These are phyloP conservation scores for Citrus australasica DNA, from an alignment of 345 rosid species.

Conservation along the genomic window DNA sequence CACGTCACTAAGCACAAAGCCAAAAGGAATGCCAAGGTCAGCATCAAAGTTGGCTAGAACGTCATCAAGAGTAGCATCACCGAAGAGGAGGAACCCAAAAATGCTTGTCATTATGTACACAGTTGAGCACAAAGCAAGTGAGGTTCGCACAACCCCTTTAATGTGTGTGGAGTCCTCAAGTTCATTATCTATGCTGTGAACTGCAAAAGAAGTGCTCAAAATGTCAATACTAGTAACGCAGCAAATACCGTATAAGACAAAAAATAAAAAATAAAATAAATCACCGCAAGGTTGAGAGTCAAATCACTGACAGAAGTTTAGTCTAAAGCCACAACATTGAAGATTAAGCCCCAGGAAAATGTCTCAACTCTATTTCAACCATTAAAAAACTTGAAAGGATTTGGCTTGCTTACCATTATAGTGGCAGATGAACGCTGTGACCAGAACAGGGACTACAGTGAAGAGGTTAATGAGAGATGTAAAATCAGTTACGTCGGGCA, in stretches of 20 bases:
- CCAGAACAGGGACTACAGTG: conserved; percentile 87
- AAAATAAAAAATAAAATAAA: not conserved
- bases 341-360: not conserved
- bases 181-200: conserved; percentile 88
- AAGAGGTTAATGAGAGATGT: conserved; percentile 77
- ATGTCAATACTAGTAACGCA: conserved; percentile 7
- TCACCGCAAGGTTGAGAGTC: not conserved
- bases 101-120: conserved; percentile 76
- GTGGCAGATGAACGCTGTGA: conserved; percentile 88
- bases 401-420: conserved; percentile 54
- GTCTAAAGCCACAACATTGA: not conserved
- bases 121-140: conserved; percentile 67
- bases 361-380: not conserved
- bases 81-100: conserved; percentile 90
- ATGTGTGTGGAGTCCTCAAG: conserved; percentile 70
- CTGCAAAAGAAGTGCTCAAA: conserved; percentile 37
- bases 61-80: conserved; percentile 73
- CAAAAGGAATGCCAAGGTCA: conserved; percentile 71
- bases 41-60: conserved; percentile 90
- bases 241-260: not conserved
- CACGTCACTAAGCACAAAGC: conserved; percentile 63
- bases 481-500: conserved; percentile 69
- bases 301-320: not conserved
- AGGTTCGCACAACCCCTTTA: conserved; percentile 58
- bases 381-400: not conserved